A percentile compares a stretch with the other conserved stretches of the same genome.
Conservation (phyloP, 1,284 basidiomycete species). For the Phaffia rhodozyma region DNA sequence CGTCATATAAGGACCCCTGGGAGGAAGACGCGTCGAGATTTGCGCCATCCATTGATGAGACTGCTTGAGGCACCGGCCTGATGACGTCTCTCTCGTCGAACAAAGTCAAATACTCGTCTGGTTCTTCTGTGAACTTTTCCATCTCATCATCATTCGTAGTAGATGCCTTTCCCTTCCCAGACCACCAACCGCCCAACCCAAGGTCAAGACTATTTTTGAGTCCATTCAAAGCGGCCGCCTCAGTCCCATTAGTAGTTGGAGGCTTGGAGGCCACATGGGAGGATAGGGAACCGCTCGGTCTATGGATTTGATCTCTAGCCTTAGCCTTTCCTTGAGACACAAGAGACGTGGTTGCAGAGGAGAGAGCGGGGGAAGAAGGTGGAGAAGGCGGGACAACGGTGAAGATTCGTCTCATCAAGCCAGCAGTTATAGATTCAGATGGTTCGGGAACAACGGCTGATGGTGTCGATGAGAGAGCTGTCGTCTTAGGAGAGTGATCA, state of each 20-base stretch:
- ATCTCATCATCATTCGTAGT: background rate
- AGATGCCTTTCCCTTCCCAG: background rate
- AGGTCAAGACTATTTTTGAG: constrained; percentile 4
- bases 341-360: background rate
- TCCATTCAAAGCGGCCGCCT: background rate
- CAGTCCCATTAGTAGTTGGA: background rate
- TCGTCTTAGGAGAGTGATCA: background rate
- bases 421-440: background rate
- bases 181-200: background rate
- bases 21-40: background rate
- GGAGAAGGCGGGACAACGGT: constrained; percentile 13
- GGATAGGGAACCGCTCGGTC: no score
- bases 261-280: background rate
- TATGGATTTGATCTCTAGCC: no score
- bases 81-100: background rate
- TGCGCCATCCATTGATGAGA: background rate
- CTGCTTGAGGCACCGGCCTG: background rate
- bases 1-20: background rate
- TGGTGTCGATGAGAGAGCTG: background rate
- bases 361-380: background rate
- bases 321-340: background rate
- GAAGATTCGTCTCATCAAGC: constrained; percentile 14
- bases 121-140: background rate
- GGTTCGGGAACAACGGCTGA: background rate
- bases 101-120: background rate